Conservation (phyloP, 768 basidiomycete species). For the Pulveroboletus sp. region DNA sequence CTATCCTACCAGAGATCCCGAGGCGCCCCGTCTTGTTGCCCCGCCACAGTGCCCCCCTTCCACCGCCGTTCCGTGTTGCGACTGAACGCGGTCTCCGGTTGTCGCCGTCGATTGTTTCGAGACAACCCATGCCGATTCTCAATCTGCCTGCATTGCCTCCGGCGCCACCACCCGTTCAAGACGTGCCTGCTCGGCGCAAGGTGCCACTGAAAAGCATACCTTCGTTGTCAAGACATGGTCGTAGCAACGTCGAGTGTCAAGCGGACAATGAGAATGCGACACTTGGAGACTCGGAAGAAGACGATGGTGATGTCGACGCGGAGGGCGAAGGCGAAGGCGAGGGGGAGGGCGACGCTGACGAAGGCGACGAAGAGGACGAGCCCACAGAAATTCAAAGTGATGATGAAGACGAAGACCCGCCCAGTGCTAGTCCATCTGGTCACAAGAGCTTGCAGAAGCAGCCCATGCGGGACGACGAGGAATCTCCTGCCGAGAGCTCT, state of each 20-base stretch:
- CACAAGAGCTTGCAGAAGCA: slow-evolving; percentile 11
- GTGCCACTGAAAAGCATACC: slow-evolving; percentile 52
- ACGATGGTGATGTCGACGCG: slow-evolving; percentile 28
- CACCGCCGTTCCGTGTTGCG: slow-evolving; percentile 20
- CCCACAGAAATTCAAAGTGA: slow-evolving; percentile 38
- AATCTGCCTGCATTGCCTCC: slow-evolving; percentile 48
- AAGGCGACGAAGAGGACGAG: slow-evolving; percentile 33
- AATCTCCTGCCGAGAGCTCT: neutral
- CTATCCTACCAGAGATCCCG: no score
- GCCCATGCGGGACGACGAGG: slow-evolving; percentile 6
- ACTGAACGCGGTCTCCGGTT: slow-evolving; percentile 41
- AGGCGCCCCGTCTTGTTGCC: slow-evolving; percentile 5
- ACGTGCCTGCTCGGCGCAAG: slow-evolving; percentile 12
- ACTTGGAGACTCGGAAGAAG: slow-evolving; percentile 32
- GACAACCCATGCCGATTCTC: slow-evolving; percentile 45
- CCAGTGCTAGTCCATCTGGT: slow-evolving; percentile 18
- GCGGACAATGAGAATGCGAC: slow-evolving; percentile 20
- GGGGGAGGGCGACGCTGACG: slow-evolving; percentile 31
- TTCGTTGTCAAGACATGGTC: slow-evolving; percentile 43
- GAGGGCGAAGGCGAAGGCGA: slow-evolving; percentile 35
- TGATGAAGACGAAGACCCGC: slow-evolving; percentile 32
- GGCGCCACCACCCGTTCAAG: slow-evolving; percentile 19
- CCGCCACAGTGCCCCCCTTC: slow-evolving; percentile 14
- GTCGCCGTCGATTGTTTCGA: slow-evolving; percentile 44
- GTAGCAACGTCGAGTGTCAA: slow-evolving; percentile 19